Percentiles rank a stretch among this genome's conserved stretches.
Conservation (phyloP, 805 yeast species). For the Ogataea naganishii region DNA sequence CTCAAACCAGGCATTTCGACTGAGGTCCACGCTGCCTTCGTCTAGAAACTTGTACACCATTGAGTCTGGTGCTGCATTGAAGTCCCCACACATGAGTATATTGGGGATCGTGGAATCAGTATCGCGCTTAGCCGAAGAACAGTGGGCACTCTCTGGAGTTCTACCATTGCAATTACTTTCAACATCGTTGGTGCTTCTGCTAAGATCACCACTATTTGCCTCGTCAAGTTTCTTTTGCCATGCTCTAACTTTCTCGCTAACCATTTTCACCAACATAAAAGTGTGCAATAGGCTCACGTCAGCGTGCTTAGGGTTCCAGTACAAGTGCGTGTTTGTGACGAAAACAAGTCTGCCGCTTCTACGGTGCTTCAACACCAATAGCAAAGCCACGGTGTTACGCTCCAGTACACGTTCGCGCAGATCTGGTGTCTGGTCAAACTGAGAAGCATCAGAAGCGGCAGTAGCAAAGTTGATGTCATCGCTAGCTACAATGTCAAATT, state of each 20-base stretch:
- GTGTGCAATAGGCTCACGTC: constrained; percentile 50
- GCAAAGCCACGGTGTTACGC: constrained; percentile 49
- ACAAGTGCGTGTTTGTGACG: constrained; percentile 51
- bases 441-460: constrained; percentile 12
- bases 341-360: constrained; percentile 30
- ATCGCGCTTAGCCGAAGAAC: not conserved
- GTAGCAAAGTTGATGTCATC: constrained; percentile 25
- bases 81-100: constrained; percentile 46
- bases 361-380: constrained; percentile 39
- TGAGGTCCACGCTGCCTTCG: constrained; percentile 10
- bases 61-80: constrained; percentile 43
- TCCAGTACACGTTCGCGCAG: constrained; percentile 27
- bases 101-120: too few species aligned
- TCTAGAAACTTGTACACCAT: constrained; percentile 34
- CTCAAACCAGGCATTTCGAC: too few species aligned
- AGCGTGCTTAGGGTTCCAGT: constrained; percentile 45
- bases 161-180: not conserved
- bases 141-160: not conserved
- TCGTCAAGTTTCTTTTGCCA: constrained; percentile 13
- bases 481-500: constrained; percentile 32
- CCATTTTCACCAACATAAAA: constrained; percentile 29
- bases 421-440: constrained; percentile 25
- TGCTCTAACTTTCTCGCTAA: constrained; percentile 18
- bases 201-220: constrained; percentile 14
- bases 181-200: not conserved